Evolutionary conservation across 495 filamentous ascomycete species (phyloP), one percentile per base, ranked within the genome.

Genomic region (Lasiosphaeria miniovina): DNA sequence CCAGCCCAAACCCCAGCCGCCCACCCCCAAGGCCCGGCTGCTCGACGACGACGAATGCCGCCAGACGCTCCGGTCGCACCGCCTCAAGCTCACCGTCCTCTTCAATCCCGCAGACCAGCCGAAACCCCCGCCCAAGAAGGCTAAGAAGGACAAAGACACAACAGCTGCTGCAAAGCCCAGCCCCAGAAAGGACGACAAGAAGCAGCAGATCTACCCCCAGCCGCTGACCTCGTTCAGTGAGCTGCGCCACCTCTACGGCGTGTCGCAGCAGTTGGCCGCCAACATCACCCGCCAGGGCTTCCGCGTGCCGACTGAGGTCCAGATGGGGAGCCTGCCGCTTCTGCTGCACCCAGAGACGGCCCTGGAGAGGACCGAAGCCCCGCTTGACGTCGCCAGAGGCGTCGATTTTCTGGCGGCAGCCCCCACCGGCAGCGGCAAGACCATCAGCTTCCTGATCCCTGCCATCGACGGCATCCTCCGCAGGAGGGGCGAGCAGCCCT

Each of bases 381-480:
- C 75, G 4, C 52, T 75, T 5, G 60, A 65, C n/a, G 61, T 59
- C 4, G 58, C 58, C 24, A 55, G 62, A 36, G 74, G 69, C 4
- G 62, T 90, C 3, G 88, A 98, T 80, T 83, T 98, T 36, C 67
- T 98, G 38, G 87, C 88, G 4, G 86, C 97, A 38, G 94, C 94
- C 12, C 95, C 95, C 3, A 99, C 94, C 4, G 94, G 94, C 17
- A 96, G 92, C 68, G 94, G 94, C n/a, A 99, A 99, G 77, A 98
- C 94, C 0, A 71, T 98, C 56, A 89, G 90, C 4, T 99, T 96
- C 66, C 71, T 98, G 68, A 88, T 99, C 33, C 91, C 92, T 0
- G 80, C 91, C 15, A 80, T 98, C 52, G 87, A 96, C 68, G 79
- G 82, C 51, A 83, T 93, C 49, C 75, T 93, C 35, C 76, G 75